Evolutionary conservation across 257 asterid species (phyloP).

Genomic region (Marsdenia floribunda): DNA sequence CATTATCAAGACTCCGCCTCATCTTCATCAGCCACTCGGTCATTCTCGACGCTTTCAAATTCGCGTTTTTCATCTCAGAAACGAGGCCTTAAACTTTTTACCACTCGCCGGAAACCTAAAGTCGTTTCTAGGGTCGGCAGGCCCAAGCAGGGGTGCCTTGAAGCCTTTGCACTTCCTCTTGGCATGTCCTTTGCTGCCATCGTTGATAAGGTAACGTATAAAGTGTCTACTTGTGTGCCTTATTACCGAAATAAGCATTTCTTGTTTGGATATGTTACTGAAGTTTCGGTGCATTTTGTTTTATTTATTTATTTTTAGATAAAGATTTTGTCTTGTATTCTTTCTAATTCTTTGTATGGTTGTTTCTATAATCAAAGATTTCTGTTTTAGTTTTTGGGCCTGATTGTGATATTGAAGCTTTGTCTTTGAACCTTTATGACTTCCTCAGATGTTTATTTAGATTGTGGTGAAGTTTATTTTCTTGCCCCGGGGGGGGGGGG

Average conservation of each 20-base stretch:
- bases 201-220: slow-evolving; percentile 55
- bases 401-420: not conserved
- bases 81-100: slow-evolving; percentile 50
- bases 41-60: slow-evolving; percentile 30
- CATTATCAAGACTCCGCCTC: slow-evolving; percentile 40
- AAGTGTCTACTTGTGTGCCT: not conserved
- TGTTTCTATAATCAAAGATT: too few relatives aligned
- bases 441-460: not conserved
- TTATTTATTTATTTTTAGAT: not conserved
- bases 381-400: not conserved
- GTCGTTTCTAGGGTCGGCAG: slow-evolving; percentile 37
- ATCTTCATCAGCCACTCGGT: slow-evolving; percentile 19
- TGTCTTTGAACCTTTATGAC: not conserved
- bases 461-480: not conserved
- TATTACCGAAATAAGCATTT: not conserved
- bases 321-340: too few relatives aligned
- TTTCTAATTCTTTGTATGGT: too few relatives aligned
- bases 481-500: too few relatives aligned
- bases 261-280: not conserved
- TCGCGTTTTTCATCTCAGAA: slow-evolving; percentile 21
- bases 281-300: slow-evolving; percentile 5
- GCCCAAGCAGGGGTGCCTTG: slow-evolving; percentile 33
- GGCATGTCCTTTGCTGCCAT: slow-evolving; percentile 94
- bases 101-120: slow-evolving; percentile 38
- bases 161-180: slow-evolving; percentile 75